These are phyloP conservation scores for Apophysomyces ossiformis DNA, from an alignment of 371 early-diverging fungal species.

Conservation along the genomic window DNA sequence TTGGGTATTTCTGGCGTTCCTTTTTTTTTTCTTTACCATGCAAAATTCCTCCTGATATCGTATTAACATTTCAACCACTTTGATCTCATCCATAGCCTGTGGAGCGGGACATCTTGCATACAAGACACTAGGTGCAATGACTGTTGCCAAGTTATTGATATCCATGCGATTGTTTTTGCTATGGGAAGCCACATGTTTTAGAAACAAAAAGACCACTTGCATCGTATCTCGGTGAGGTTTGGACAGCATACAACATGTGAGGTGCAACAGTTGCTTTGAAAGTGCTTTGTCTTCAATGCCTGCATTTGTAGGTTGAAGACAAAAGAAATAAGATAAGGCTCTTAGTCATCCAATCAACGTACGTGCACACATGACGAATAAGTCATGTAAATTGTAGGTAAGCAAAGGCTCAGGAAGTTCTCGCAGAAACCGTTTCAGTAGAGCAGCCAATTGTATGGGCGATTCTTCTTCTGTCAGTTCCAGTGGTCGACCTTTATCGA, in stretches of 20 bases:
- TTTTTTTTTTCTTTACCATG: conserved; percentile 40
- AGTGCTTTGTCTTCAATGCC: conserved; percentile 47
- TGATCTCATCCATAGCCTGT: conserved; percentile 67
- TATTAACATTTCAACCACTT: conserved; percentile 76
- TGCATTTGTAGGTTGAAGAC: conserved; percentile 1
- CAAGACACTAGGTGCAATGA: conserved; percentile 92
- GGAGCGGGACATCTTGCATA: conserved; percentile 37
- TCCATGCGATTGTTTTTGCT: conserved; percentile 87
- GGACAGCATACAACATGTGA: conserved; percentile 85
- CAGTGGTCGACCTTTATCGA: conserved; percentile 23
- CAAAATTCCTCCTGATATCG: conserved; percentile 75
- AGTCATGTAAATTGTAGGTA: conserved; percentile 81
- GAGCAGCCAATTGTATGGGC: conserved; percentile 91
- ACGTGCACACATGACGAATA: conserved; percentile 76
- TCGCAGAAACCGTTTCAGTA: conserved; percentile 93
- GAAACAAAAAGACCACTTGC: conserved; percentile 82
- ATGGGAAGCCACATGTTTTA: conserved; percentile 80
- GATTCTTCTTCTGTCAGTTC: conserved; percentile 48
- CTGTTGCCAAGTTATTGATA: conserved; percentile 86
- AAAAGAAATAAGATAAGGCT: not conserved
- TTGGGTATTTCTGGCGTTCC: not conserved
- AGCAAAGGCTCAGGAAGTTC: conserved; percentile 95
- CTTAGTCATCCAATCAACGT: conserved; percentile 22
- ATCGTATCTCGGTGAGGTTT: conserved; percentile 90
- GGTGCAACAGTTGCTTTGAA: conserved; percentile 69